Conservation (phyloP, 495 filamentous ascomycete species). For the Aspergillus conjunctus region DNA sequence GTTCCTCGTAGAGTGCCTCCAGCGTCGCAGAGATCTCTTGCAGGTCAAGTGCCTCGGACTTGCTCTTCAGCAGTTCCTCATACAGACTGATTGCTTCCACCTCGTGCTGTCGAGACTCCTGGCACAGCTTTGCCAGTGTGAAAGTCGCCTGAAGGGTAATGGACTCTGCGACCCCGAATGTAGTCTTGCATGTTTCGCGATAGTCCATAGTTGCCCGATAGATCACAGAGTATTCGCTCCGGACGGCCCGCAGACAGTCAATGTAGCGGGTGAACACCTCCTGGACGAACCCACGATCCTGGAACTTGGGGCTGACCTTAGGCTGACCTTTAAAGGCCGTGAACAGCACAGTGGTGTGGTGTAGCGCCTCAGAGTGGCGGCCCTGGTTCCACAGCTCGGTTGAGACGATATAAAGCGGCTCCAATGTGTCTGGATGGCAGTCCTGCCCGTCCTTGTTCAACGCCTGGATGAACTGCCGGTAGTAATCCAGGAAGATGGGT, state of each 20-base stretch:
- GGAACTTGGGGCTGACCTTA: slow-evolving; percentile 37
- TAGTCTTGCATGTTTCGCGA: slow-evolving; percentile 34
- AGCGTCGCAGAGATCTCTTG: slow-evolving; percentile 40
- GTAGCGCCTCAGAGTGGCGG: slow-evolving; percentile 41
- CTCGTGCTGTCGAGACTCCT: slow-evolving; percentile 44
- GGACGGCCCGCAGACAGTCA: slow-evolving; percentile 38
- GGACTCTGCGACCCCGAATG: slow-evolving; percentile 38
- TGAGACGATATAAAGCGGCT: slow-evolving; percentile 40
- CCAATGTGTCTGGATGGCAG: slow-evolving; percentile 40
- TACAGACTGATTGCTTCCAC: slow-evolving; percentile 39
- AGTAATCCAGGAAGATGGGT: slow-evolving; percentile 44
- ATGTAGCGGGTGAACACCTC: slow-evolving; percentile 39
- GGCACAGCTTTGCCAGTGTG: slow-evolving; percentile 42
- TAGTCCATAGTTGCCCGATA: slow-evolving; percentile 41
- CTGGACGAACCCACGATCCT: slow-evolving; percentile 36
- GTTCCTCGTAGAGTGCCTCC: slow-evolving; percentile 45
- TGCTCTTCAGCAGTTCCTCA: slow-evolving; percentile 39
- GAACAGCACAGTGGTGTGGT: slow-evolving; percentile 39
- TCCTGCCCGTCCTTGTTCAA: slow-evolving; percentile 40
- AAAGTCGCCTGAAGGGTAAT: slow-evolving; percentile 43
- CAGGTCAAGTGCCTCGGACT: slow-evolving; percentile 30
- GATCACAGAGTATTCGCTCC: slow-evolving; percentile 34
- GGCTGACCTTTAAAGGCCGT: slow-evolving; percentile 35
- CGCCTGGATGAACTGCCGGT: slow-evolving; percentile 39
- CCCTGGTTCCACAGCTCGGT: slow-evolving; percentile 44